Conservation (phyloP, 148 eudicot species). For the Fallopia convolvulus region DNA sequence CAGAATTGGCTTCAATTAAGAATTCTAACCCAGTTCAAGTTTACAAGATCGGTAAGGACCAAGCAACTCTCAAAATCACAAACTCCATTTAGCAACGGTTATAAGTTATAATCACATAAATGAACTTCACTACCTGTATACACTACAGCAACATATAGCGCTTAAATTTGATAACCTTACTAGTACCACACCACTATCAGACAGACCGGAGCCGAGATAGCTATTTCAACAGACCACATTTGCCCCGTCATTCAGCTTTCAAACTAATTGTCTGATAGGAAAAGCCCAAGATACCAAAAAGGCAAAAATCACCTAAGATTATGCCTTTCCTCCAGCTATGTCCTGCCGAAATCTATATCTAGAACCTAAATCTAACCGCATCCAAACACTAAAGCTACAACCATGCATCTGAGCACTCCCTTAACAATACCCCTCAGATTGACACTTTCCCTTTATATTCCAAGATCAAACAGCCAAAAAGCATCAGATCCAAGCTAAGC, state of each 20-base stretch:
- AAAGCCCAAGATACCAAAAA: neutral
- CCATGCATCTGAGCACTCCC: neutral
- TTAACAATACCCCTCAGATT: neutral
- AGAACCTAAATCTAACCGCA: neutral
- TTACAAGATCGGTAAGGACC: neutral
- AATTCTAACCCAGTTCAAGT: neutral
- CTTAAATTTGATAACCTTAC: neutral
- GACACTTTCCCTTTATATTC: neutral
- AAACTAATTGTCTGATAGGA: neutral
- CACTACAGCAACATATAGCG: neutral
- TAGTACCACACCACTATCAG: neutral
- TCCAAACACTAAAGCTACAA: neutral
- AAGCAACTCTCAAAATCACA: neutral
- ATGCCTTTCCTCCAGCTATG: neutral
- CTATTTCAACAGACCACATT: neutral
- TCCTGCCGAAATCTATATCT: neutral
- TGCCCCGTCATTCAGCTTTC: neutral
- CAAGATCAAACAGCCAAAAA: neutral
- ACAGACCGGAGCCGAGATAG: neutral
- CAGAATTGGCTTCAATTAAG: neutral
- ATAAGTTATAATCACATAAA: neutral
- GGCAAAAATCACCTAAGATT: neutral
- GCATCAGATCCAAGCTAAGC: neutral
- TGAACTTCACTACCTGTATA: neutral
- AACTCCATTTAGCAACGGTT: neutral